Evolutionary conservation across 2,329 filamentous ascomycete species (phyloP).

Genomic region (Daldinia sp.): DNA sequence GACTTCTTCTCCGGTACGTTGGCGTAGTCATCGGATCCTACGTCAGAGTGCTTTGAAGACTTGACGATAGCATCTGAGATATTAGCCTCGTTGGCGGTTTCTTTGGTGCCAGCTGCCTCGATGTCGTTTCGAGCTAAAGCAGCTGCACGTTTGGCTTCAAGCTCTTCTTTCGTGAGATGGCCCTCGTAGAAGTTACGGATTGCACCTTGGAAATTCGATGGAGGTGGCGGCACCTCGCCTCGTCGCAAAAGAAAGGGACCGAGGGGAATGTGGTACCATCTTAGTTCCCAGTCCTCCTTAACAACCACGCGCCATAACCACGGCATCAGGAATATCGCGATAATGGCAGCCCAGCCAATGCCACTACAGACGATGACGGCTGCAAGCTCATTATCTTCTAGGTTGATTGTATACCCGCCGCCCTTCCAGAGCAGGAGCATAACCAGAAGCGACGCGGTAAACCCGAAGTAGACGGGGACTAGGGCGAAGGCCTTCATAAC

Average conservation of each 20-base stretch:
- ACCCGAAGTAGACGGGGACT: slow-evolving; percentile 68
- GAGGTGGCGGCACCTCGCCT: slow-evolving; percentile 56
- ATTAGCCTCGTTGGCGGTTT: slow-evolving; percentile 23
- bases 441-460: slow-evolving; percentile 66
- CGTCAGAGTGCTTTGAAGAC: slow-evolving; percentile 21
- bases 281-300: slow-evolving; percentile 71
- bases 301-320: slow-evolving; percentile 70
- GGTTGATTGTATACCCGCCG: slow-evolving; percentile 59
- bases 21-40: slow-evolving; percentile 5
- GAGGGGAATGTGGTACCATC: slow-evolving; percentile 64
- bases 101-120: slow-evolving; percentile 42
- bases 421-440: slow-evolving; percentile 73
- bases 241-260: slow-evolving; percentile 66
- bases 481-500: slow-evolving; percentile 64
- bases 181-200: slow-evolving; percentile 69
- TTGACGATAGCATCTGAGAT: slow-evolving; percentile 29
- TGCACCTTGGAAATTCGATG: slow-evolving; percentile 56
- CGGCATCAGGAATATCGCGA: slow-evolving; percentile 67
- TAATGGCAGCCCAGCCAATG: slow-evolving; percentile 61
- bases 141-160: slow-evolving; percentile 57
- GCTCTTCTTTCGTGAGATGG: slow-evolving; percentile 65
- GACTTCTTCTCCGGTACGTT: slow-evolving; percentile 29
- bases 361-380: slow-evolving; percentile 68
- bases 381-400: slow-evolving; percentile 62
- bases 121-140: slow-evolving; percentile 44